Base-by-base conservation (phyloP, 2,329 filamentous ascomycete species). In the Teratosphaeria destructans region DNA sequence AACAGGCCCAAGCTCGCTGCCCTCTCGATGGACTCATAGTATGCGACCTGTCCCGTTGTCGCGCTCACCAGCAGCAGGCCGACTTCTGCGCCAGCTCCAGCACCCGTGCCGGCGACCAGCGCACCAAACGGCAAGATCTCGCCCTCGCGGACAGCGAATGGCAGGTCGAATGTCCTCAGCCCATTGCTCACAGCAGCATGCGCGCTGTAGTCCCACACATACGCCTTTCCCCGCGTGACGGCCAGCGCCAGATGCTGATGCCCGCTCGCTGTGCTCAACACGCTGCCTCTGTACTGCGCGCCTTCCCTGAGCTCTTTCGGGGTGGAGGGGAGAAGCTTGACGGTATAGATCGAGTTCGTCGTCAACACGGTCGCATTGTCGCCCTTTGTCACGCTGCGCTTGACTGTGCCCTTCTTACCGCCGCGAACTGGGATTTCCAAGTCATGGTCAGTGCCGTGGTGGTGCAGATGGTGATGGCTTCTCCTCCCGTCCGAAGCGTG, bases 21-120 rank as follows among this genome's bases (percentile, higher is more conserved):
- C 72, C 86, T 91, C 59, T 93, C 91, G 63, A 97, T 89, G 47
- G 90, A 95, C 72, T 97, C 94, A 91, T 94, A 97, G 73, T 94
- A 97, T 53, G 90, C 86, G 57, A 97, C 85, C 73, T 87, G 92
- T 57, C 94, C 94, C 55, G 82, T 91, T 19, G 83, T 84, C 12
- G 93, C 89, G 77, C 93, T 89, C 43, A 97, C 81, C 43, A 96
- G 83, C 32, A 99, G 84, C 43, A 99, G 81, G 2, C 94, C 94
- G 37, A 92, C 88, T 66, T 95, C 89, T 55, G 85, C 84, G 6
- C 35, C 27, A n/a, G 84, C 85, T 4, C 86, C 86, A 11, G 88
- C 86, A 56, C 88, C 86, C 14, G 29, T 55, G 5, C 23, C 35
- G 0, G 89, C 87, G 6, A 96, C 86, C 57, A 99, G 82, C 19